A percentile compares a stretch with the other conserved stretches of the same genome.
Evolutionary conservation across 345 rosid species (phyloP).

Genomic region (Rhodomyrtus tomentosa): DNA sequence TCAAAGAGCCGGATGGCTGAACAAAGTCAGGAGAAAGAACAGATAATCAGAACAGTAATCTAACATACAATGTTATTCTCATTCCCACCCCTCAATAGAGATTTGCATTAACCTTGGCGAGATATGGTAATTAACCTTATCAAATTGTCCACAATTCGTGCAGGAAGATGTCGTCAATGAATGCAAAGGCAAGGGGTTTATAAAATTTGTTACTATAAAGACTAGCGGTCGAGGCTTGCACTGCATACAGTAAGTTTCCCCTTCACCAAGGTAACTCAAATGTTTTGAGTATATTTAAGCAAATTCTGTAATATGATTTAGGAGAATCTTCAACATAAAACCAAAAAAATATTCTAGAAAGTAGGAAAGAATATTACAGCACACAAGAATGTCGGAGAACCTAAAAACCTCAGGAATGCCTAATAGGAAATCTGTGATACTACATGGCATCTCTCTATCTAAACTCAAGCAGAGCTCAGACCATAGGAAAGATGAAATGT

Average conservation of each 20-base stretch:
- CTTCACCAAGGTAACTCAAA: neutral
- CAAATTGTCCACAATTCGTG: neutral
- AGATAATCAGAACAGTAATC: neutral
- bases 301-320: neutral
- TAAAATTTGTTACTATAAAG: neutral
- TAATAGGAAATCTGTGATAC: neutral
- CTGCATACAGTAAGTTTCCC: neutral
- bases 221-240: neutral
- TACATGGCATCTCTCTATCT: neutral
- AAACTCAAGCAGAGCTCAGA: neutral
- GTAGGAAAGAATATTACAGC: neutral
- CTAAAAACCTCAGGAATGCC: neutral
- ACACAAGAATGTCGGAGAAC: neutral
- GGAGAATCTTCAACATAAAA: neutral
- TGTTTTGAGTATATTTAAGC: neutral
- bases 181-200: neutral
- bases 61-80: neutral
- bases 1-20: neutral
- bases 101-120: neutral
- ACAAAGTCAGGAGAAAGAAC: neutral
- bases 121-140: neutral
- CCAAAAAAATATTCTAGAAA: neutral
- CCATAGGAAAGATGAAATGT: neutral
- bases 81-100: neutral
- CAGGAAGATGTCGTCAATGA: neutral